These are phyloP conservation scores for Aspergillus incahuasiensis DNA, from an alignment of 495 filamentous ascomycete species.

Conservation along the genomic window DNA sequence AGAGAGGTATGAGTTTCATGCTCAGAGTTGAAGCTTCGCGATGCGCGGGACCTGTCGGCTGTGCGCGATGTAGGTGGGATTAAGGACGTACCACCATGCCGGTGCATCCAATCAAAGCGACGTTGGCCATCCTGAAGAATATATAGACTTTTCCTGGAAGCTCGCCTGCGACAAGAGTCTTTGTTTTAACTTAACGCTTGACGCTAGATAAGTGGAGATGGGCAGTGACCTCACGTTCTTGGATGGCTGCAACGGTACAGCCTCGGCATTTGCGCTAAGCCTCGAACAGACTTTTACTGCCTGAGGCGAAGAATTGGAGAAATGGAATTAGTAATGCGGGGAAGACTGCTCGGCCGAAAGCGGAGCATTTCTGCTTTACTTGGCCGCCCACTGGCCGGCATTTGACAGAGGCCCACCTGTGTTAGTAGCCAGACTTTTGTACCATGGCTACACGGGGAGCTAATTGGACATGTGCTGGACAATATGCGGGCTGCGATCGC, in stretches of 20 bases:
- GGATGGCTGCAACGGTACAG: too few relatives aligned
- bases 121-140: conserved; percentile 32
- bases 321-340: conserved; percentile 18
- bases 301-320: conserved; percentile 17
- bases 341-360: conserved; percentile 11
- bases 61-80: neutral
- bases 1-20: neutral
- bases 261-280: neutral
- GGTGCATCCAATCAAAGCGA: conserved; percentile 42
- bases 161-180: too few relatives aligned
- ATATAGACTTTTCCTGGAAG: too few relatives aligned
- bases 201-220: too few relatives aligned
- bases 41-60: neutral
- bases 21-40: neutral
- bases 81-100: conserved; percentile 44
- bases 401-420: too few relatives aligned
- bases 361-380: conserved; percentile 20
- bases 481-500: neutral
- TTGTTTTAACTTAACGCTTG: too few relatives aligned
- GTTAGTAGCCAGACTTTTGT: too few relatives aligned
- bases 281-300: neutral
- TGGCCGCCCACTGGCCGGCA: conserved; percentile 11
- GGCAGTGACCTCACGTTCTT: conserved; percentile 12
- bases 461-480: too few relatives aligned
- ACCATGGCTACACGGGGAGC: too few relatives aligned